Conservation (phyloP, 768 basidiomycete species). For the Auricularia auricula-judae region DNA sequence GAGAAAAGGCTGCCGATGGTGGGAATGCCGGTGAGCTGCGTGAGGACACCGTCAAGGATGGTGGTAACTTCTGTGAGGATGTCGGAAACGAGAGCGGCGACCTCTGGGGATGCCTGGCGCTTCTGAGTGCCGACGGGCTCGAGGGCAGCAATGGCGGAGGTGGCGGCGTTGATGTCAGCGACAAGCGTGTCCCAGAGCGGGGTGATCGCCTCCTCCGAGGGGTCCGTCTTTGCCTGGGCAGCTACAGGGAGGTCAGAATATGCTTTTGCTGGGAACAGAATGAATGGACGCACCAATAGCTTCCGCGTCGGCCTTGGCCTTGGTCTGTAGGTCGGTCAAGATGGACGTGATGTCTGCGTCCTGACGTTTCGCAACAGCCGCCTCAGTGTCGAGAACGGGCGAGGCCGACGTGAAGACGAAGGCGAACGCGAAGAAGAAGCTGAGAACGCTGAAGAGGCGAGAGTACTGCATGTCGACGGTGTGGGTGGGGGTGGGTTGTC, state of each 20-base stretch:
- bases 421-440: conserved; percentile 4
- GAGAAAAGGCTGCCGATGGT: conserved; percentile 14
- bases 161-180: conserved; percentile 14
- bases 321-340: conserved; percentile 12
- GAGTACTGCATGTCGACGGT: conserved; percentile 3
- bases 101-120: conserved; percentile 15
- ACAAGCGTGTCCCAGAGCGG: conserved; percentile 16
- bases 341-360: conserved; percentile 14
- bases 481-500: neutral
- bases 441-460: conserved; percentile 3
- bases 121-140: conserved; percentile 5
- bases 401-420: neutral
- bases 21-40: conserved; percentile 3
- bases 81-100: conserved; percentile 17
- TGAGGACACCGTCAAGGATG: conserved; percentile 13
- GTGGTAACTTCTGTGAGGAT: conserved; percentile 17
- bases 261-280: conserved; percentile 1
- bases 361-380: conserved; percentile 4
- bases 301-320: conserved; percentile 12
- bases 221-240: conserved; percentile 4
- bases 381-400: neutral
- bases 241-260: conserved; percentile 3
- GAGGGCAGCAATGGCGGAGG: conserved; percentile 12
- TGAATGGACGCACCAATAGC: conserved; percentile 13
- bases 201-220: conserved; percentile 13